A percentile compares a stretch with the other conserved stretches of the same genome.
Evolutionary conservation across 129 eudicot genomes (phyloP).

Genomic region (Glebionis coronaria): DNA sequence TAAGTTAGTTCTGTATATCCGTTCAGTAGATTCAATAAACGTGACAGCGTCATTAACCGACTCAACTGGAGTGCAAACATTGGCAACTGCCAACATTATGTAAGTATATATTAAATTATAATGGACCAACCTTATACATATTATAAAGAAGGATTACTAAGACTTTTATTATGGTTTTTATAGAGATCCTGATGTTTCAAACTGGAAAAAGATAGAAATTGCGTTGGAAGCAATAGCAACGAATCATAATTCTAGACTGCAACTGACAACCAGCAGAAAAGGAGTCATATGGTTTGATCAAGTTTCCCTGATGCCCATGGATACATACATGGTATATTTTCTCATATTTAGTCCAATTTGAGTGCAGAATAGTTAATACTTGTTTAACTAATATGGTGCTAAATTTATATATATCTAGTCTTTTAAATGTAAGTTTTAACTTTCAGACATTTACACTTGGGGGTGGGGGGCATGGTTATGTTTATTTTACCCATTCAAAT

Average conservation of each 20-base stretch:
- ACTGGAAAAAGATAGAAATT: conserved; percentile 68
- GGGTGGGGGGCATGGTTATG: too few species aligned
- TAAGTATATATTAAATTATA: conserved; percentile 27
- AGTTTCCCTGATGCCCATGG: conserved; percentile 85
- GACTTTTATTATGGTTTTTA: conserved; percentile 23
- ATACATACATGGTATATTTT: conserved; percentile 66
- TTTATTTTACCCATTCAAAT: not conserved
- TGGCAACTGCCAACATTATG: conserved; percentile 55
- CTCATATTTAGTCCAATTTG: not conserved
- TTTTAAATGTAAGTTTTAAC: not conserved
- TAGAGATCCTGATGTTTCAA: conserved; percentile 61
- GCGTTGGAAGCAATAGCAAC: conserved; percentile 56
- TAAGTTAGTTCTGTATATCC: conserved; percentile 56
- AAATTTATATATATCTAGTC: not conserved
- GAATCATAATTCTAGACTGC: conserved; percentile 63
- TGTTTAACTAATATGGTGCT: not conserved
- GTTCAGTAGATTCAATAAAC: conserved; percentile 48
- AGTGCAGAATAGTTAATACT: not conserved
- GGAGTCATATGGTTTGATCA: conserved; percentile 98
- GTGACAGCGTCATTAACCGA: conserved; percentile 51
- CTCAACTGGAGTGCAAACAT: conserved; percentile 51
- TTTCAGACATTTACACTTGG: too few species aligned
- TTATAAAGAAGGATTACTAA: not conserved
- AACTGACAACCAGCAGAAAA: conserved; percentile 55
- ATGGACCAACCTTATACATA: not conserved